Percentiles rank a stretch among this genome's conserved stretches.
Evolutionary conservation across 2,329 filamentous ascomycete genomes (phyloP).

Genomic region (Xylariales sp.): DNA sequence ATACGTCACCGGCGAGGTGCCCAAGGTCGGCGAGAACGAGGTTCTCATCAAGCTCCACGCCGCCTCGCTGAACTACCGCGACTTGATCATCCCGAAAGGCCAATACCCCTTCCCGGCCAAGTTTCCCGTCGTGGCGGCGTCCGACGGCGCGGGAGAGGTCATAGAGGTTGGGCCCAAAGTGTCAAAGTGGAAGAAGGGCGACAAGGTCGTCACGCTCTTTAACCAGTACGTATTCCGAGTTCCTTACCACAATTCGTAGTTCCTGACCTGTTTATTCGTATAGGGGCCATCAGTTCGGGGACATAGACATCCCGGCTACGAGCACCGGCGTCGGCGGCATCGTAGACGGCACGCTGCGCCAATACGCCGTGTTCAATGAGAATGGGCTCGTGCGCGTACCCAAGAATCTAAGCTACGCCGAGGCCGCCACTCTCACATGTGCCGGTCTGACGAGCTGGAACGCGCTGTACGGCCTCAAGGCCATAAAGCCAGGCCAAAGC

Average conservation of each 20-base stretch:
- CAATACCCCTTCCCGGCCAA: slow-evolving; percentile 58
- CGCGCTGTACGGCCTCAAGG: slow-evolving; percentile 67
- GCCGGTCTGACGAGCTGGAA: slow-evolving; percentile 75
- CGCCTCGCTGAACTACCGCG: slow-evolving; percentile 66
- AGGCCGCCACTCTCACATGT: slow-evolving; percentile 69
- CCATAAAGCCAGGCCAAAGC: slow-evolving; percentile 64
- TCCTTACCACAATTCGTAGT: neutral
- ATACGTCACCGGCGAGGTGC: slow-evolving; percentile 65
- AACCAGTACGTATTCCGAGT: slow-evolving; percentile 53
- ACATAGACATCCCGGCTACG: slow-evolving; percentile 51
- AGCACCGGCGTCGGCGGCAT: slow-evolving; percentile 74
- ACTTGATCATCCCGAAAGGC: slow-evolving; percentile 62
- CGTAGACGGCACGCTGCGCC: slow-evolving; percentile 74
- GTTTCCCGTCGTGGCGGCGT: slow-evolving; percentile 61
- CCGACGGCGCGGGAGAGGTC: slow-evolving; percentile 66
- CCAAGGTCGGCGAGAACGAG: slow-evolving; percentile 74
- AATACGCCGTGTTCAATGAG: slow-evolving; percentile 76
- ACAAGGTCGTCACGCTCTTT: slow-evolving; percentile 71
- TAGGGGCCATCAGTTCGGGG: slow-evolving; percentile 58
- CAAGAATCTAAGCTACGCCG: slow-evolving; percentile 61
- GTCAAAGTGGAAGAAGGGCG: slow-evolving; percentile 62
- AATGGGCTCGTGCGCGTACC: slow-evolving; percentile 74
- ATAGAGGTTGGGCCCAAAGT: slow-evolving; percentile 63
- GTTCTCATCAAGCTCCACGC: slow-evolving; percentile 74
- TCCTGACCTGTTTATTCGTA: neutral